Evolutionary conservation across 495 filamentous ascomycete genomes (phyloP).

Genomic region (Talaromyces trachyspermus): DNA sequence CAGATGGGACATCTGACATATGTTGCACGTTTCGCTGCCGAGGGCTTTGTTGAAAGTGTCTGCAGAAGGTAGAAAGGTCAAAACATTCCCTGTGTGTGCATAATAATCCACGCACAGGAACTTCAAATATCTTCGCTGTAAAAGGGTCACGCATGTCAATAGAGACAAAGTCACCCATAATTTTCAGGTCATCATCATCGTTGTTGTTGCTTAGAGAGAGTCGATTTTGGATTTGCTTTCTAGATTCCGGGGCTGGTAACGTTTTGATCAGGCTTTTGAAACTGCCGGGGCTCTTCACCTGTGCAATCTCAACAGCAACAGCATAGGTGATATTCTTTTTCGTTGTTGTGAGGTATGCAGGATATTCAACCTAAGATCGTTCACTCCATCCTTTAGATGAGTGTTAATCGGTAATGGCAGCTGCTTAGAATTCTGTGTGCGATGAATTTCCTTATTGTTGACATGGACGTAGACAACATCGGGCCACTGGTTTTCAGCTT

Average conservation of each 20-base stretch:
- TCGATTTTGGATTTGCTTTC: conserved; percentile 28
- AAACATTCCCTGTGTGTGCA: conserved; percentile 79
- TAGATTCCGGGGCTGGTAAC: conserved; percentile 22
- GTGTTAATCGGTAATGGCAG: conserved; percentile 65
- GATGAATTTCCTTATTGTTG: conserved; percentile 54
- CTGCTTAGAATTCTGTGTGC: conserved; percentile 65
- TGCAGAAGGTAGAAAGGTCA: conserved; percentile 74
- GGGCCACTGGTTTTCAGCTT: conserved; percentile 63
- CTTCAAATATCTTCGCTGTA: conserved; percentile 56
- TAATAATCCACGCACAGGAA: conserved; percentile 55
- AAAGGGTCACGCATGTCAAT: conserved; percentile 76
- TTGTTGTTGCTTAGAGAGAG: conserved; percentile 22
- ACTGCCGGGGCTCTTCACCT: conserved; percentile 41
- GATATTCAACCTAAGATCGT: conserved; percentile 35
- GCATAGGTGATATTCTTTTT: conserved; percentile 39
- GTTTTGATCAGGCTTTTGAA: conserved; percentile 36
- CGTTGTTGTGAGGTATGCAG: conserved; percentile 3
- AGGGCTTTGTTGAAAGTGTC: conserved; percentile 44
- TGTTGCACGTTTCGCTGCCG: conserved; percentile 53
- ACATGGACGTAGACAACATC: conserved; percentile 59
- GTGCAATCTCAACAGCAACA: conserved; percentile 56
- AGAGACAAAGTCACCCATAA: conserved; percentile 55
- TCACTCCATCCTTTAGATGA: conserved; percentile 42
- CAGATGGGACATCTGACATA: conserved; percentile 83
- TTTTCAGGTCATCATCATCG: conserved; percentile 60